A percentile compares a stretch with the other conserved stretches of the same genome.
These are phyloP conservation scores for Coemansia sp. DNA, from an alignment of 371 early-diverging fungal genomes.

Conservation along the genomic window DNA sequence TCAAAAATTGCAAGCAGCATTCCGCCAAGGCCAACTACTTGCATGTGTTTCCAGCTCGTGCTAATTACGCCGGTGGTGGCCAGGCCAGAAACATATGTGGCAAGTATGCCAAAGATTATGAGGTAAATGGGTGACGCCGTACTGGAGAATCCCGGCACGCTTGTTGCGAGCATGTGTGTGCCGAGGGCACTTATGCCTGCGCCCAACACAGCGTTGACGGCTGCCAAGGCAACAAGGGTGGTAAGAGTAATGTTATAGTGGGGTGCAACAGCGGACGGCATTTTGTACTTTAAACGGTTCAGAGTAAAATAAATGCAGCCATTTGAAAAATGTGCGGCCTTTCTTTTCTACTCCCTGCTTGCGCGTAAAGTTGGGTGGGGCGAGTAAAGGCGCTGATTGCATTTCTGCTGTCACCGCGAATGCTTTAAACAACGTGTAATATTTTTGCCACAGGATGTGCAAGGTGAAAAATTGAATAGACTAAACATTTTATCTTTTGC, in stretches of 20 bases:
- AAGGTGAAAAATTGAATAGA: not conserved
- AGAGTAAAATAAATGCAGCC: no score
- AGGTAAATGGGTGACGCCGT: conserved; percentile 18
- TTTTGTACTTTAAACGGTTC: no score
- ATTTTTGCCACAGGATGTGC: not conserved
- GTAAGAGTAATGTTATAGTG: not conserved
- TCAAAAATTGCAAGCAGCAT: conserved; percentile 25
- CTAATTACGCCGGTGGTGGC: conserved; percentile 40
- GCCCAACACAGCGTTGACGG: conserved; percentile 18
- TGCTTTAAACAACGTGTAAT: not conserved
- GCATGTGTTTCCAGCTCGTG: not conserved
- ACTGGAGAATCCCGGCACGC: conserved; percentile 4
- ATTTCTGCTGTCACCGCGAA: not conserved
- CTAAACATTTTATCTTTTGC: no score
- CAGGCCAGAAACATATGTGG: conserved; percentile 25
- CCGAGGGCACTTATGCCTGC: conserved; percentile 10
- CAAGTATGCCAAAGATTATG: conserved; percentile 40
- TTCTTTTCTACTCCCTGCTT: no score
- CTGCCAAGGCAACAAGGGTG: not conserved
- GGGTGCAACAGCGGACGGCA: no score
- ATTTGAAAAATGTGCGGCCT: no score
- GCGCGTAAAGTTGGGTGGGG: no score
- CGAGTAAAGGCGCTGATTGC: no score
- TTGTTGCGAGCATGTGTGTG: conserved; percentile 5
- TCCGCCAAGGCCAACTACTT: not conserved